These are phyloP conservation scores for Penicillium sp. DNA, from an alignment of 2,329 filamentous ascomycete genomes.

Conservation along the genomic window DNA sequence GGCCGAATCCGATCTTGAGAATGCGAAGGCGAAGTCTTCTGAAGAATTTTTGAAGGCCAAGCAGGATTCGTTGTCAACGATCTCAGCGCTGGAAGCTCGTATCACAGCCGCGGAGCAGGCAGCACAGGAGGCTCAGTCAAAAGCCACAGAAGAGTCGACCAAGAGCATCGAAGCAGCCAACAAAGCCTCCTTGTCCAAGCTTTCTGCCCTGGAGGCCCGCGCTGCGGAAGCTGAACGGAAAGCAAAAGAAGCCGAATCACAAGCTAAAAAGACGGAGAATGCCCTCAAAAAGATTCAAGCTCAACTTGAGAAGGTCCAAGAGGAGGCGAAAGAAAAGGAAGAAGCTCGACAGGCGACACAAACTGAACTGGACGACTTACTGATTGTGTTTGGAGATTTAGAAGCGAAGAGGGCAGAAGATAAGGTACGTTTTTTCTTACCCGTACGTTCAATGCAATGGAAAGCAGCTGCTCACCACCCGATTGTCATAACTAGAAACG, in stretches of 20 bases:
- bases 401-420: constrained; percentile 72
- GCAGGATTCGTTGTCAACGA: constrained; percentile 45
- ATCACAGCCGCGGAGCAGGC: constrained; percentile 38
- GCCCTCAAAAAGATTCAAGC: constrained; percentile 48
- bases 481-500: constrained; percentile 42
- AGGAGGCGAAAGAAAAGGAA: constrained; percentile 46
- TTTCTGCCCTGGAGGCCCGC: constrained; percentile 45
- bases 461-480: constrained; percentile 29
- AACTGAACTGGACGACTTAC: constrained; percentile 69
- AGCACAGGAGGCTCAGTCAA: constrained; percentile 28
- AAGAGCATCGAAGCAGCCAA: constrained; percentile 55
- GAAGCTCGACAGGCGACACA: constrained; percentile 60
- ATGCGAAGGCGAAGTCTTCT: constrained; percentile 46
- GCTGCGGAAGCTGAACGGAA: constrained; percentile 37
- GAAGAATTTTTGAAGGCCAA: constrained; percentile 55
- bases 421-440: constrained; percentile 51
- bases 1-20: constrained; percentile 44
- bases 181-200: constrained; percentile 45
- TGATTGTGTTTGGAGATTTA: constrained; percentile 74
- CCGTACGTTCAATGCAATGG: background rate
- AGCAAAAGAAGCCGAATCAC: constrained; percentile 29
- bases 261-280: constrained; percentile 42
- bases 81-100: constrained; percentile 45
- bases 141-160: constrained; percentile 41
- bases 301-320: constrained; percentile 28